Base-by-base conservation (phyloP, 1,139 yeast species). In the Suhomyces ambrosiae region DNA sequence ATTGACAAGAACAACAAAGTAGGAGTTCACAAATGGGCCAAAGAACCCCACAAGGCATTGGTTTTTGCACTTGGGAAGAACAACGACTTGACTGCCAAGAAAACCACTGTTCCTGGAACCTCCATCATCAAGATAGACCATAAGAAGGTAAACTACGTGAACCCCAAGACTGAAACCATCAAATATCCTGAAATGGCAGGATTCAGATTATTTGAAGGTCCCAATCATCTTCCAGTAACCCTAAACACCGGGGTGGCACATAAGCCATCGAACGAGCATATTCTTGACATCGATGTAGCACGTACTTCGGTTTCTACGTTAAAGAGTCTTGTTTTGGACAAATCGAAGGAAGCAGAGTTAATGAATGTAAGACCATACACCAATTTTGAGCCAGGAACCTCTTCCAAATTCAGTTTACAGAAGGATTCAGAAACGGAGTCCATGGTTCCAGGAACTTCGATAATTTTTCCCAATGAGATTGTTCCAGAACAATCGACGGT, bases 81-180 rank as follows among this genome's bases (percentile, higher is more conserved):
- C 35, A 42, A 44, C 30, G 41, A 41, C 37, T 39, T 49, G 33
- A 42, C 38, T 13, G 41, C 45, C 26, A 46, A 48, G 24, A 38
- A 42, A 32, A 22, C 37, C 7, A 45, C 34, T 10, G 46, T 49
- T 11, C 51, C 53, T n/a, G 53, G 53, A 11, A 47, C 51, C 7
- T 49, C 51, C 17, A 49, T 38, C 30, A 28, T 41, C 18, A 41
- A 37, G 23, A 36, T 41, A 12, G 29, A 29, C 22, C 33, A 25
- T 27, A 38, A 23, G 27, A 33, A 33, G 16, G 39, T 36, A 18
- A 33, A 34, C 21, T 38, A 35, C 16, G 35, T 41, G 21, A 38
- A 41, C 23, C 41, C 44, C 25, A 30, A 27, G 14, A 41, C 44
- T 16, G 42, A 38, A 12, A 14, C 29, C 28, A 41, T 41, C 35